A percentile compares a stretch with the other conserved stretches of the same genome.
These are phyloP conservation scores for Setomelanomma holmii DNA, from an alignment of 2,329 filamentous ascomycete species.

Conservation along the genomic window DNA sequence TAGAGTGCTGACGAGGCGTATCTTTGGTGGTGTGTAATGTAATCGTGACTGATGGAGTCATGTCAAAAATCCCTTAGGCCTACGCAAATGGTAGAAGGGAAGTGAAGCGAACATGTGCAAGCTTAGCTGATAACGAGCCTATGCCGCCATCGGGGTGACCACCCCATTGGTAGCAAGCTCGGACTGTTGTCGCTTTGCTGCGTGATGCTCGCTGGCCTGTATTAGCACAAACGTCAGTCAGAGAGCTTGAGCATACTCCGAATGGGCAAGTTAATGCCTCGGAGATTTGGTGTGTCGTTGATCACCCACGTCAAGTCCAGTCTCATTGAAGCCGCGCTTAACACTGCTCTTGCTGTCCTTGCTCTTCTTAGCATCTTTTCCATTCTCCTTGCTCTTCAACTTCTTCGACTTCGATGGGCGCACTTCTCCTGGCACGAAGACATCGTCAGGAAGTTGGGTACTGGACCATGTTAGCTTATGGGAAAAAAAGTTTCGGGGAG, in stretches of 20 bases:
- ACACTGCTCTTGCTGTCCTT: neutral
- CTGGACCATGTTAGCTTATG: constrained; percentile 56
- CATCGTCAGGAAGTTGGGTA: constrained; percentile 85
- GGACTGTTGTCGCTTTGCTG: constrained; percentile 44
- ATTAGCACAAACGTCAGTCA: constrained; percentile 47
- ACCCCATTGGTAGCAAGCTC: constrained; percentile 38
- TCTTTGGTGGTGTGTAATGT: constrained; percentile 18
- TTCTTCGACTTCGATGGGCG: constrained; percentile 54
- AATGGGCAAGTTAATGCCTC: constrained; percentile 20
- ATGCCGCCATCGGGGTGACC: constrained; percentile 37
- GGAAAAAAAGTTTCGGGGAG: neutral
- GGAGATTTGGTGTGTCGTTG: constrained; percentile 25
- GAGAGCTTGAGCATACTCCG: constrained; percentile 26
- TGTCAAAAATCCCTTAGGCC: constrained; percentile 32
- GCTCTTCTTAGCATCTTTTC: neutral
- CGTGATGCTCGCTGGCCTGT: constrained; percentile 43
- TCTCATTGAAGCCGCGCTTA: constrained; percentile 55
- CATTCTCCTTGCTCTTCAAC: constrained; percentile 41
- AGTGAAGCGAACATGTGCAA: constrained; percentile 37
- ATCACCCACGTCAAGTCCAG: constrained; percentile 56
- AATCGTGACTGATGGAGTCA: constrained; percentile 33
- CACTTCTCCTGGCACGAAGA: constrained; percentile 80
- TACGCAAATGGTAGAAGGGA: constrained; percentile 14
- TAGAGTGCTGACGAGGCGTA: constrained; percentile 13
- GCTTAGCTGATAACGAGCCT: constrained; percentile 36